Evolutionary conservation across 2,329 filamentous ascomycete genomes (phyloP).

Genomic region (Sodiomyces alkalinus): DNA sequence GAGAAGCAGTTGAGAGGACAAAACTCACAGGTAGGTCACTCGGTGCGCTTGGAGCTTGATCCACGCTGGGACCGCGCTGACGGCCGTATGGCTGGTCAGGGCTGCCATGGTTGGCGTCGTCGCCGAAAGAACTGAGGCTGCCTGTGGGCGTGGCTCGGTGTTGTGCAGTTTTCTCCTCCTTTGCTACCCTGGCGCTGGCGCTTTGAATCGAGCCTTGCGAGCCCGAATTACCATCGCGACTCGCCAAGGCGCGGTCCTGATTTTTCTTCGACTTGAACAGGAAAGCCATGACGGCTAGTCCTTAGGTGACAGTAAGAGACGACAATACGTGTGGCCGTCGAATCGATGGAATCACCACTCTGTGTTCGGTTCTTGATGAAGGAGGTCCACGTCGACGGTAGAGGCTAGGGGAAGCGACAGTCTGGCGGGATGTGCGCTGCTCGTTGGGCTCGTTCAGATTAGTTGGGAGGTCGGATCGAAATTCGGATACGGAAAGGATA

Average conservation of each 20-base stretch:
- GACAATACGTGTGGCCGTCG: neutral
- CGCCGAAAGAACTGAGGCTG: constrained; percentile 59
- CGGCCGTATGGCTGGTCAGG: constrained; percentile 49
- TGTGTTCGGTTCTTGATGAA: neutral
- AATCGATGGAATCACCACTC: no score
- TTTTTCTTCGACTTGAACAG: constrained; percentile 72
- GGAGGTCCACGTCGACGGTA: neutral
- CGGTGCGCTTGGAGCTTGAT: constrained; percentile 26
- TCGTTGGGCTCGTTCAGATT: neutral
- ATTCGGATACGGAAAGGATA: neutral
- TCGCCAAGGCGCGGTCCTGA: constrained; percentile 44
- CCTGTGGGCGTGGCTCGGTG: constrained; percentile 60
- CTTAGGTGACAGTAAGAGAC: neutral
- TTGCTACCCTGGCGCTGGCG: constrained; percentile 15
- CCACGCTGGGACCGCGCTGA: constrained; percentile 33
- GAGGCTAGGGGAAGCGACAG: neutral
- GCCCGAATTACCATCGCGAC: constrained; percentile 34
- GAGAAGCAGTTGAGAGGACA: neutral
- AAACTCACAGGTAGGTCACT: constrained; percentile 26
- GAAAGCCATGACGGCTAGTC: constrained; percentile 51
- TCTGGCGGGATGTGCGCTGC: neutral
- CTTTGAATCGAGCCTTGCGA: constrained; percentile 34
- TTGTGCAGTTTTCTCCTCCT: constrained; percentile 37
- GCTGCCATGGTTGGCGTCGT: constrained; percentile 39
- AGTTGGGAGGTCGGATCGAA: neutral